These are phyloP conservation scores for Colletotrichum shisoi DNA, from an alignment of 2,329 filamentous ascomycete species.

Conservation along the genomic window DNA sequence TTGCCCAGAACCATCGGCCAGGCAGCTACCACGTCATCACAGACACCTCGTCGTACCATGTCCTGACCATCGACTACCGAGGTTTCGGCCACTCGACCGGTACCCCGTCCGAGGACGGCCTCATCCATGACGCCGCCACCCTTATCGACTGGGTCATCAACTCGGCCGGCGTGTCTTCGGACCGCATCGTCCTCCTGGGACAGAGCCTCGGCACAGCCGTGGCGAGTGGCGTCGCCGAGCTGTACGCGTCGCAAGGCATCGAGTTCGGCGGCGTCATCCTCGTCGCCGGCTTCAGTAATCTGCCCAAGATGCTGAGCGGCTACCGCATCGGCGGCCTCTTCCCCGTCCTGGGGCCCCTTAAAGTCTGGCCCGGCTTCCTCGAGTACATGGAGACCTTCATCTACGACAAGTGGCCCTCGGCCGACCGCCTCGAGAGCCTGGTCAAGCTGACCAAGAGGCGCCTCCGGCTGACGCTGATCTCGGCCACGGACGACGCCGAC, in stretches of 20 bases:
- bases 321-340: conserved; percentile 82
- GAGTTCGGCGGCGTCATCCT: conserved; percentile 83
- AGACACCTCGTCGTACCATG: conserved; percentile 76
- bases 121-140: conserved; percentile 80
- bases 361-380: conserved; percentile 70
- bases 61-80: conserved; percentile 90
- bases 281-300: conserved; percentile 78
- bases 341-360: conserved; percentile 79
- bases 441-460: conserved; percentile 60
- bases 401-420: conserved; percentile 83
- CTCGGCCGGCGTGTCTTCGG: conserved; percentile 69
- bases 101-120: conserved; percentile 78
- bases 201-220: conserved; percentile 92
- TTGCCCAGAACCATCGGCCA: conserved; percentile 80
- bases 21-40: conserved; percentile 80
- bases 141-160: conserved; percentile 76
- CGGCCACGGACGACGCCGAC: conserved; percentile 81
- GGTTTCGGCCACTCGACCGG: conserved; percentile 86
- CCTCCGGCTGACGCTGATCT: conserved; percentile 75
- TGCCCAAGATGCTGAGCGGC: conserved; percentile 75
- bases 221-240: conserved; percentile 75
- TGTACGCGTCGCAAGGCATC: conserved; percentile 66
- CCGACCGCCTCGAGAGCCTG: conserved; percentile 68
- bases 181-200: conserved; percentile 80
- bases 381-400: conserved; percentile 68